Conservation (phyloP, 2,329 filamentous ascomycete genomes). For the Clonostachys sp. region DNA sequence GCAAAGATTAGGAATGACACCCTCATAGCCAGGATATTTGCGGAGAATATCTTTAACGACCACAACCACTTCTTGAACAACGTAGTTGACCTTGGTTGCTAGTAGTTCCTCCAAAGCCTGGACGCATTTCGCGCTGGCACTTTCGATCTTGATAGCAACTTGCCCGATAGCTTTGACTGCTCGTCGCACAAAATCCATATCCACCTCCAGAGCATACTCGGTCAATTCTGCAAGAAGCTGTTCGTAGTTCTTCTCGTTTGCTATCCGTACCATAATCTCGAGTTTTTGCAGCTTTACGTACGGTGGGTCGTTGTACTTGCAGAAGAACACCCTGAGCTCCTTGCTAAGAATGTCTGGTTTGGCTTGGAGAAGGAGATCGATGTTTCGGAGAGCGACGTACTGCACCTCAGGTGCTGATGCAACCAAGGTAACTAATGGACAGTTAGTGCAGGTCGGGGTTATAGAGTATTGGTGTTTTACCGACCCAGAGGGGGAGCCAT, state of each 20-base stretch:
- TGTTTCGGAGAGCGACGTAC: constrained; percentile 94
- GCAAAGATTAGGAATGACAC: constrained; percentile 94
- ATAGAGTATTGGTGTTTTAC: constrained; percentile 11
- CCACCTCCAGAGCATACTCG: constrained; percentile 95
- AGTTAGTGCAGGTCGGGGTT: neutral
- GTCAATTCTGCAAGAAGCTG: constrained; percentile 91
- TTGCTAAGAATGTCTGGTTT: constrained; percentile 96
- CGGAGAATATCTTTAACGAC: constrained; percentile 98
- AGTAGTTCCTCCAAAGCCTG: constrained; percentile 91
- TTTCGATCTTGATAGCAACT: constrained; percentile 97
- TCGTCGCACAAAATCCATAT: constrained; percentile 96
- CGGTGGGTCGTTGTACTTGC: constrained; percentile 98
- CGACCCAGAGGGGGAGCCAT: constrained; percentile 93
- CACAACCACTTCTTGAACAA: constrained; percentile 97
- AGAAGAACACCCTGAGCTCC: constrained; percentile 97
- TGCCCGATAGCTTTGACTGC: constrained; percentile 96
- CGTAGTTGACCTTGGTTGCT: constrained; percentile 97
- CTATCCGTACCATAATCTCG: constrained; percentile 99
- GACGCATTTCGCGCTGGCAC: constrained; percentile 90
- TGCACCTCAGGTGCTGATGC: constrained; percentile 96
- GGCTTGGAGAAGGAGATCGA: constrained; percentile 90
- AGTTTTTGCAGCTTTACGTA: constrained; percentile 98
- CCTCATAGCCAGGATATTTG: constrained; percentile 96
- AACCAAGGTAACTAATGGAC: constrained; percentile 74
- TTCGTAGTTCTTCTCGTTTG: constrained; percentile 94